phyloP scores from a whole-genome alignment of 495 filamentous ascomycete species.

The Aspergillus biplanus region DNA sequence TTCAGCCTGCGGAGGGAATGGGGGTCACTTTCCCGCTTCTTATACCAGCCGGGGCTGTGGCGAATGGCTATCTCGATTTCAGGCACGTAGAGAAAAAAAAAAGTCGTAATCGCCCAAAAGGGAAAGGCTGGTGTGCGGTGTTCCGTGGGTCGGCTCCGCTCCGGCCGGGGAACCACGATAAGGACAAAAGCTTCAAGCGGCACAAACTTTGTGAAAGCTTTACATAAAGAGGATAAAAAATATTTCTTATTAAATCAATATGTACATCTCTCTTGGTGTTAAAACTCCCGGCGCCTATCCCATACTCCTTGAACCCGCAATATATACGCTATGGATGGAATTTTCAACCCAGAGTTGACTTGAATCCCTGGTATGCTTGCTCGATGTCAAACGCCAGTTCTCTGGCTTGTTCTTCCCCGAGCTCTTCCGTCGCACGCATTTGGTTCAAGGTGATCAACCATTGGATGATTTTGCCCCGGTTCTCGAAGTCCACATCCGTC shows the following conservation, averaged over 20 bases:
- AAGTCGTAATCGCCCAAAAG: slow-evolving; percentile 44
- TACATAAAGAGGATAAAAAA: neutral
- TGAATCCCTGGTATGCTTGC: slow-evolving; percentile 90
- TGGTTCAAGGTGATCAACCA: slow-evolving; percentile 98
- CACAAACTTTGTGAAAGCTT: slow-evolving; percentile 20
- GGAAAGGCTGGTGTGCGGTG: slow-evolving; percentile 41
- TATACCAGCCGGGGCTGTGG: slow-evolving; percentile 22
- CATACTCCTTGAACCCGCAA: slow-evolving; percentile 3
- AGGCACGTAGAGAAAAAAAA: slow-evolving; percentile 32
- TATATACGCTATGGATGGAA: neutral
- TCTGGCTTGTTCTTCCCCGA: slow-evolving; percentile 83
- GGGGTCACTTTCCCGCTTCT: slow-evolving; percentile 9
- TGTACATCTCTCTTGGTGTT: slow-evolving; percentile 14
- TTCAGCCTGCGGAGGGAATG: slow-evolving; percentile 3
- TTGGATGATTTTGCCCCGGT: slow-evolving; percentile 93
- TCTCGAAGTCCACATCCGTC: slow-evolving; percentile 89
- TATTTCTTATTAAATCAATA: neutral
- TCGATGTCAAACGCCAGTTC: slow-evolving; percentile 89
- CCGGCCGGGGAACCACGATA: slow-evolving; percentile 15
- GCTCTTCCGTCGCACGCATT: slow-evolving; percentile 92
- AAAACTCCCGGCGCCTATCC: slow-evolving; percentile 19
- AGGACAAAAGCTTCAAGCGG: slow-evolving; percentile 7
- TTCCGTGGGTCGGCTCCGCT: slow-evolving; percentile 39
- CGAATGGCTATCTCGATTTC: slow-evolving; percentile 24
- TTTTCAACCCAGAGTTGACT: slow-evolving; percentile 61